Evolutionary conservation across 768 basidiomycete species (phyloP), one percentile per base, ranked within the genome.

Genomic region (Hortiboletus flavorubellus): DNA sequence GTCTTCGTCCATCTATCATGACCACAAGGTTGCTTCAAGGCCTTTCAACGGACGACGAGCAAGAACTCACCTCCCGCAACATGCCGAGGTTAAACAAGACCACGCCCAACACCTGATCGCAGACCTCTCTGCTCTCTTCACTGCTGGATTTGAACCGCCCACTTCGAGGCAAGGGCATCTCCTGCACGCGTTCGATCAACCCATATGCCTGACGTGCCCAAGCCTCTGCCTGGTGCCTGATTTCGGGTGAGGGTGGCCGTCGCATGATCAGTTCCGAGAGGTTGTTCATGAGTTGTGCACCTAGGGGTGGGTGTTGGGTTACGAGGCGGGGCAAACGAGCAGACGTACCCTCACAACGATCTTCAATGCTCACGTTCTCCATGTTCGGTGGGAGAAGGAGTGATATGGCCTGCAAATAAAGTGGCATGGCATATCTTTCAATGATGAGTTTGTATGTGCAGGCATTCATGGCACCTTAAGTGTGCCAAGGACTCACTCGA

Each of bases 371-470:
- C 12, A 70, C 66, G 14, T 62, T 58, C 42, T 68, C 65, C 55
- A 49, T 49, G 16, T 62, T 59, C 0, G 75, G 69, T 4, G 82
- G 83, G 15, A 87, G 73, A 44, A 89, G 75, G 21, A 87, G 70
- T 0, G 82, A 80, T 43, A 85, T 76, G 8, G 86, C 84, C 56
- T 85, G 84, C 10, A 86, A 72, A 67, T 88, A 88, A 6, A 89
- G 75, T 3, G 81, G 79, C 62, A 84, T 73, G 0, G 87, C 86
- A 59, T 79, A 84, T 23, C 87, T 89, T 52, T 47, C 29, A 9
- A 38, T 21, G 48, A 35, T 21, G 48, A 35, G 38, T 26, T 45
- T 16, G 37, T 34, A 48, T 8, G 26, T 26, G 23, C 16, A 5
- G 8, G 29, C 26, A 40, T 37, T 31, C 8, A 9, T 11, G 34